These are phyloP conservation scores for Bigelowiella natans DNA, from an alignment of 78 protist species.

Conservation along the genomic window DNA sequence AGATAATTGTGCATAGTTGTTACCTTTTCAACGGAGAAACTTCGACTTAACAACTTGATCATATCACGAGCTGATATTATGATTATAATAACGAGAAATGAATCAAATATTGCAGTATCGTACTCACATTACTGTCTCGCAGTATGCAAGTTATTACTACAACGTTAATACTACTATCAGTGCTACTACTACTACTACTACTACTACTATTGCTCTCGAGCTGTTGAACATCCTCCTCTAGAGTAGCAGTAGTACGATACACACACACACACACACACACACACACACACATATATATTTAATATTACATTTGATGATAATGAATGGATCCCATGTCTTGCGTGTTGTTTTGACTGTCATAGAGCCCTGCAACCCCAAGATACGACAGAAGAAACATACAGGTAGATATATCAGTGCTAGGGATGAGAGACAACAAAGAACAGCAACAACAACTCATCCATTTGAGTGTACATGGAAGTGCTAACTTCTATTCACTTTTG, in stretches of 20 bases:
- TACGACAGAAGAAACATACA: too few relatives aligned
- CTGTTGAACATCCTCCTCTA: conserved; percentile 15
- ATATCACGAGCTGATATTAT: conserved; percentile 77
- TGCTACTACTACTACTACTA: neutral
- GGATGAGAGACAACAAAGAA: too few relatives aligned
- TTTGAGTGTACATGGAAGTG: too few relatives aligned
- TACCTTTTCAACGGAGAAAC: conserved; percentile 73
- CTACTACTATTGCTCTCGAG: conserved; percentile 14
- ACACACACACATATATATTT: neutral
- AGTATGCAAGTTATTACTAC: neutral
- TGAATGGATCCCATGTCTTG: conserved; percentile 92
- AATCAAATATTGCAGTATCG: too few relatives aligned
- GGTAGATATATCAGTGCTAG: too few relatives aligned
- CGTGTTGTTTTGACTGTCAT: conserved; percentile 47
- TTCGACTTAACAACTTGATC: conserved; percentile 73
- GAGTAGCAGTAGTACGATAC: conserved; percentile 12
- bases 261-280: neutral
- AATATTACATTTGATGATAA: conserved; percentile 69
- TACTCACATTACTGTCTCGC: neutral
- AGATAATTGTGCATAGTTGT: too few relatives aligned
- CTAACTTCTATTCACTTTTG: too few relatives aligned
- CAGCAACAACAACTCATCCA: too few relatives aligned
- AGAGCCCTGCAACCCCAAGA: conserved; percentile 29
- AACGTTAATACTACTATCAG: neutral
- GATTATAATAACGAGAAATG: too few relatives aligned